Base-by-base conservation (phyloP, 148 eudicot species). In the Chenopodium berlandieri region DNA sequence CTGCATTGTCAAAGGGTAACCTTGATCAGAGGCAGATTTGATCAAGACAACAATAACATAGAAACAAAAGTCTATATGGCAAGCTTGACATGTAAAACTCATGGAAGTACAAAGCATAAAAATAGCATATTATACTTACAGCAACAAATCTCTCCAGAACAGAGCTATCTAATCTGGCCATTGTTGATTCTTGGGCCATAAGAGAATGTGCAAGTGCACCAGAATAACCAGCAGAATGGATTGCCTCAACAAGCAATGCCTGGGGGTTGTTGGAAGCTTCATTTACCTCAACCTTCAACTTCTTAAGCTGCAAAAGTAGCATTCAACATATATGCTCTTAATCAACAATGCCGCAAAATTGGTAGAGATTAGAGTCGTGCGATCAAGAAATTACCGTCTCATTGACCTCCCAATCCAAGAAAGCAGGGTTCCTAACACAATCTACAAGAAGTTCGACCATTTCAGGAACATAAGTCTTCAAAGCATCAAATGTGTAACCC, bases 391-490 rank as follows among this genome's bases (percentile, higher is more conserved):
- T 78, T 89, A 96, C 98, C 98, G 90, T 93, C 83, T 96, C 99
- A 52, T 88, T 90, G 83, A 97, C 92, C 83, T 97, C 99, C 99
- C 99, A 97, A 64, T 97, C 99, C 86, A 97, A 75, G 84, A 92
- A 97, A 19, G 91, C 99, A 62, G 98, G 99, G 70, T 97, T 97
- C 80, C 99, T 92, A 76, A 97, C 97, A 81, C 83, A 85, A 84
- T 97, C 99, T 84, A 94, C 85, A 77, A 97, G 98, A 79, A 97
- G 86, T 87, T 97, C 99, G 40, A 94, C 95, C 99, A 97, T 97
- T 84, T 97, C 85, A 56, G 99, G 98, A 70, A 91, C 90, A 80
- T 94, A 90, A 23, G 91, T 89, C 87, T 89, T 97, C 80, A 97
- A 85, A 27, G 97, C 98, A 90, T 92, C 98, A 86, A 88, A 94